Evolutionary conservation across 2,329 filamentous ascomycete species (phyloP).

Genomic region (Pseudogymnoascus sp.): DNA sequence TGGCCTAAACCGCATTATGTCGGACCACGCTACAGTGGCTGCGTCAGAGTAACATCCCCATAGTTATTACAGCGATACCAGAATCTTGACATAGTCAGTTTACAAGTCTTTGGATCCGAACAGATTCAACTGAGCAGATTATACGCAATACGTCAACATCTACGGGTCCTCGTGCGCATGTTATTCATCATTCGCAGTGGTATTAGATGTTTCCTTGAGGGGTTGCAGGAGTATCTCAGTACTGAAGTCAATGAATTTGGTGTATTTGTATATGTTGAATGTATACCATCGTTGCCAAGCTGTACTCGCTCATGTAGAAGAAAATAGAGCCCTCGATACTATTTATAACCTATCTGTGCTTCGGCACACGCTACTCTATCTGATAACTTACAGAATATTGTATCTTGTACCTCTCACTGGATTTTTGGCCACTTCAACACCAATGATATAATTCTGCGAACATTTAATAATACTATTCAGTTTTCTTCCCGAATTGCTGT

Average conservation of each 20-base stretch:
- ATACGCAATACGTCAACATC: neutral
- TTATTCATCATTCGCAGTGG: neutral
- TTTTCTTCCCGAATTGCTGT: neutral
- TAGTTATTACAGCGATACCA: neutral
- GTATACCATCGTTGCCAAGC: neutral
- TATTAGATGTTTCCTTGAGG: neutral
- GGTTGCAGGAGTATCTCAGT: neutral
- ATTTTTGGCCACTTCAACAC: neutral
- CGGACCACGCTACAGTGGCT: conserved; percentile 13
- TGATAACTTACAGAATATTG: neutral
- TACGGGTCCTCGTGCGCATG: neutral
- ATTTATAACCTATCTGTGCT: neutral
- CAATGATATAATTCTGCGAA: neutral
- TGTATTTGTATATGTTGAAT: neutral
- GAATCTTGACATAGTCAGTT: neutral
- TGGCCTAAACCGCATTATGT: conserved; percentile 36
- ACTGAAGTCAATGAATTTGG: neutral
- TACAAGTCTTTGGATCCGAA: neutral
- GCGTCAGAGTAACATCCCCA: neutral
- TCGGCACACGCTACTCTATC: neutral
- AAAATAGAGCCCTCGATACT: neutral
- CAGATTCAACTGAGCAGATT: neutral
- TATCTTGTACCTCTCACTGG: neutral
- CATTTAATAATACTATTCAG: neutral
- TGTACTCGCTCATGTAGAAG: neutral